phyloP scores from a whole-genome alignment of 164 flowering plant species.

The Brasenia schreberi region DNA sequence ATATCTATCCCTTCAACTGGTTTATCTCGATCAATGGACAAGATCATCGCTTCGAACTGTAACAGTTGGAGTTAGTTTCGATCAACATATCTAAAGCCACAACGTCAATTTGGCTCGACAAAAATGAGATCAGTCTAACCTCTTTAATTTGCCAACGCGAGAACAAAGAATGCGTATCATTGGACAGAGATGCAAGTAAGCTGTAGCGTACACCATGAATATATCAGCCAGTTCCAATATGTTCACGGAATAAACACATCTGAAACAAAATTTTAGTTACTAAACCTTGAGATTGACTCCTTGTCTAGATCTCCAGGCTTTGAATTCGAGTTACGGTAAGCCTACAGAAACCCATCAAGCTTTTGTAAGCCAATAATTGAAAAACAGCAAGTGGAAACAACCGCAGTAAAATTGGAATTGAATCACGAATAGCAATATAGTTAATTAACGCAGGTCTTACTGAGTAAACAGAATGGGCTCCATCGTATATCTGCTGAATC shows the following conservation, averaged over 20 bases:
- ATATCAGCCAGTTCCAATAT: too few relatives aligned
- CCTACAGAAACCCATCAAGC: slow-evolving; percentile 25
- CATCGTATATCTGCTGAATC: slow-evolving; percentile 25
- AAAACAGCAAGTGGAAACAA: too few relatives aligned
- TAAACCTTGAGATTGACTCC: slow-evolving; percentile 45
- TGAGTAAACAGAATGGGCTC: slow-evolving; percentile 28
- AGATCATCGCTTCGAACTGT: slow-evolving; percentile 47
- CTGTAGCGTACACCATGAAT: slow-evolving; percentile 18
- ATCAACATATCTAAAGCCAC: background rate
- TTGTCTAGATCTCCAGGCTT: slow-evolving; percentile 34
- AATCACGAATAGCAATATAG: too few relatives aligned
- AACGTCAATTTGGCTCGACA: background rate
- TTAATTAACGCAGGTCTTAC: slow-evolving; percentile 24
- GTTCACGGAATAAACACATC: background rate
- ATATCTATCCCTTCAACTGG: slow-evolving; percentile 12
- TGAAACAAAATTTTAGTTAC: background rate
- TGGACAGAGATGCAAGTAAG: slow-evolving; percentile 35
- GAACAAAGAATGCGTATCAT: slow-evolving; percentile 29
- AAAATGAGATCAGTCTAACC: slow-evolving; percentile 21
- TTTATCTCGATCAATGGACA: slow-evolving; percentile 9
- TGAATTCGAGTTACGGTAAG: slow-evolving; percentile 35
- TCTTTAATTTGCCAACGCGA: slow-evolving; percentile 45
- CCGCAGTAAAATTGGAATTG: too few relatives aligned
- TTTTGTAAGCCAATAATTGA: too few relatives aligned
- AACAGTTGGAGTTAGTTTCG: background rate